Base-by-base conservation (phyloP, 176 grass and related monocot species). In the Chrysopogon serrulatus region DNA sequence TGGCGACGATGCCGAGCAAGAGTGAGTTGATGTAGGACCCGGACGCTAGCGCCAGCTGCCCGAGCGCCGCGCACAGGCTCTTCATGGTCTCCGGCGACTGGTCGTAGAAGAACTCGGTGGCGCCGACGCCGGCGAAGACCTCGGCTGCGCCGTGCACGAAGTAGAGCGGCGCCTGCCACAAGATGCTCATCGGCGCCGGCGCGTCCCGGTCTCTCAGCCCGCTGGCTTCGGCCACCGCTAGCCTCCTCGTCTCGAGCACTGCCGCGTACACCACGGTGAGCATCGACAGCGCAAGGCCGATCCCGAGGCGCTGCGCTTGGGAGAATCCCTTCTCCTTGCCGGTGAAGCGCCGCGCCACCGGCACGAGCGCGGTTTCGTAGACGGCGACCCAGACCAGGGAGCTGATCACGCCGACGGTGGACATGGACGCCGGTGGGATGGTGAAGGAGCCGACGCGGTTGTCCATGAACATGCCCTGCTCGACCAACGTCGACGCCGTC, bases 391-490 rank as follows among this genome's bases (percentile, higher is more conserved):
- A 70, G 43, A 77, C 3, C 4, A 91, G 57, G 12, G 57, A 17
- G 1, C 33, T 87, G 51, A 87, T 0, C 2, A 81, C 62, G 0
- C 40, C 45, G 26, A 91, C 3, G 23, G 47, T 65, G 35, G 89
- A 54, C 8, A 91, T 65, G 19, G 89, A 91, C 19, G 89, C 89
- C 1, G 89, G 85, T 0, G 89, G 89, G 19, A 91, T 77, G 26
- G 70, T 19, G 15, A 87, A 84, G 5, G 51, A 65, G 26, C 76
- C 89, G 2, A 91, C 6, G 2, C 2, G 44, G 43, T 67, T 81
- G 62, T 91, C 81, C 81, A 91, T 79, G 12, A 65, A 42, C 89
- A 81, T 91, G 26, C 76, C 81, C 45, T 91, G 85, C 60, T 91
- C 89, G 2, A 91, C 48, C 26, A 87, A 39, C 28, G 86, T 91